A percentile compares a stretch with the other conserved stretches of the same genome.
Evolutionary conservation across 208 protist species (phyloP).

Genomic region (Trypanosoma rangeli): DNA sequence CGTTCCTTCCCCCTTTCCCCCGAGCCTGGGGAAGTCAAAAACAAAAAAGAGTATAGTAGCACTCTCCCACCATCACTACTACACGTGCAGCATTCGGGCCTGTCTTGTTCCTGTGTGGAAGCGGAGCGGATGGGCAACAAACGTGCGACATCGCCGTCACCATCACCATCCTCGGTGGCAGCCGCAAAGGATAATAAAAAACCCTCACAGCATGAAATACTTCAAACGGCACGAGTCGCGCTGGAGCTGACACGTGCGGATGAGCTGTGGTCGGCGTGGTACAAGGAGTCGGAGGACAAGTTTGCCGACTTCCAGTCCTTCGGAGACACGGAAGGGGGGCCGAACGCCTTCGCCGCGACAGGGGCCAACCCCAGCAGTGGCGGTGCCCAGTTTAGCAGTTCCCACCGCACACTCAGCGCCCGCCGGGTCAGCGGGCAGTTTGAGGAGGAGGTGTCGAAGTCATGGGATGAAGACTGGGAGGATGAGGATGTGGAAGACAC

Average conservation of each 20-base stretch:
- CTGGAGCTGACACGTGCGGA: slow-evolving; percentile 59
- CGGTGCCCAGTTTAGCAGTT: slow-evolving; percentile 37
- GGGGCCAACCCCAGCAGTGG: slow-evolving; percentile 14
- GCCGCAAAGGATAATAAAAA: not conserved
- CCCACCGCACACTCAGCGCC: slow-evolving; percentile 73
- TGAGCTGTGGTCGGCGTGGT: slow-evolving; percentile 84
- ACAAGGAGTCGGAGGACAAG: slow-evolving; percentile 73
- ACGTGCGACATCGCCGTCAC: not conserved
- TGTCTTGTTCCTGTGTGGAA: not conserved
- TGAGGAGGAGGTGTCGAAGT: slow-evolving; percentile 88
- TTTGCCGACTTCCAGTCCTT: slow-evolving; percentile 88
- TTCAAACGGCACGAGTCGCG: slow-evolving; percentile 60
- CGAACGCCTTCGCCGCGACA: slow-evolving; percentile 22
- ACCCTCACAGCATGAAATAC: slow-evolving; percentile 18
- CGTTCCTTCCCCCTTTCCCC: not conserved
- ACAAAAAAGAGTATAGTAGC: not conserved
- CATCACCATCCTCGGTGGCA: slow-evolving; percentile 12
- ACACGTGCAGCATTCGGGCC: not conserved
- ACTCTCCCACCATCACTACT: not conserved
- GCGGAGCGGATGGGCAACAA: not conserved
- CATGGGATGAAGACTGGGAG: slow-evolving; percentile 92
- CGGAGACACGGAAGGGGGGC: slow-evolving; percentile 28
- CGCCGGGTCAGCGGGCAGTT: slow-evolving; percentile 90
- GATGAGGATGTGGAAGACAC: slow-evolving; percentile 92
- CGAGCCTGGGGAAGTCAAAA: not conserved